Percentiles rank a stretch among this genome's conserved stretches.
Evolutionary conservation across 208 protist genomes (phyloP).

Genomic region (Angomonas deanei): DNA sequence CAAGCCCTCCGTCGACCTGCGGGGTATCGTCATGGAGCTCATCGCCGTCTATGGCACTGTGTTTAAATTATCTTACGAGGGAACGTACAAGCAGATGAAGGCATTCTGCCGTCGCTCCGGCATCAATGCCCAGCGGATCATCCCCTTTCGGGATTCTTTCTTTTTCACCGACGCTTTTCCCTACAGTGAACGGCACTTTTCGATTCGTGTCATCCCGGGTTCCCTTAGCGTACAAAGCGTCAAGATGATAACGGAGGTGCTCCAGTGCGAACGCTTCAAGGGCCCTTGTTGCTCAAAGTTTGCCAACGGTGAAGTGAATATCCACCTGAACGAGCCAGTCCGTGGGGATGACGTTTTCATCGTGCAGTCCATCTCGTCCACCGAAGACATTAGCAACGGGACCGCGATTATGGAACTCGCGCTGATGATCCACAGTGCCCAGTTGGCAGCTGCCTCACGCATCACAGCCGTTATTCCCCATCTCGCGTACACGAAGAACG

Average conservation of each 20-base stretch:
- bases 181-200: conserved; percentile 66
- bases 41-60: conserved; percentile 79
- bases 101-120: conserved; percentile 44
- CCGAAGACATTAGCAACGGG: conserved; percentile 86
- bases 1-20: conserved; percentile 52
- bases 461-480: conserved; percentile 94
- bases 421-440: conserved; percentile 81
- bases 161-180: conserved; percentile 64
- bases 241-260: conserved; percentile 79
- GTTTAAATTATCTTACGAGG: conserved; percentile 60
- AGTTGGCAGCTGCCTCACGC: conserved; percentile 68
- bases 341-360: conserved; percentile 95
- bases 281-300: conserved; percentile 54
- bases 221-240: conserved; percentile 44
- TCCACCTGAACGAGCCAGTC: conserved; percentile 81
- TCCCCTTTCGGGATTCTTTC: conserved; percentile 74
- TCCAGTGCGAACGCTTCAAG: conserved; percentile 50
- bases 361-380: conserved; percentile 84
- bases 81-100: conserved; percentile 31
- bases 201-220: conserved; percentile 66
- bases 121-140: conserved; percentile 50
- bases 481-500: conserved; percentile 88
- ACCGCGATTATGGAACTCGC: conserved; percentile 89
- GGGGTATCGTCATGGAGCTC: conserved; percentile 44
- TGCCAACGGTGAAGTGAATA: conserved; percentile 79